Base-by-base conservation (phyloP, 768 basidiomycete genomes). In the Tephrocybe rancida region DNA sequence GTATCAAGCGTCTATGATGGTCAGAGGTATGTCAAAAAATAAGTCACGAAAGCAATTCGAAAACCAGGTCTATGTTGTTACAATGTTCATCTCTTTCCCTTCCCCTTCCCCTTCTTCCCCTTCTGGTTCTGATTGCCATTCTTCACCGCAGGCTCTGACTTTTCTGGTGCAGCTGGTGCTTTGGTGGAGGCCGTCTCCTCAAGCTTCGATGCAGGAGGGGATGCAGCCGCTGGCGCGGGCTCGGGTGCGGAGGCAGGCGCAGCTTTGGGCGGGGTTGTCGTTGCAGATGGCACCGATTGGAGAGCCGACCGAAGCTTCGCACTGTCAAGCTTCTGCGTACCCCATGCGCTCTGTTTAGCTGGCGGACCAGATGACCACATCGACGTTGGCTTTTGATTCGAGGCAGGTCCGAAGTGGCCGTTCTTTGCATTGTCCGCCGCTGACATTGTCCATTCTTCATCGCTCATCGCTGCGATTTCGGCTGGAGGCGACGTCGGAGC, bases 401-500 rank as follows among this genome's bases (percentile, higher is more conserved):
- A 30, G 24, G 37, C 21, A 48, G 55, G 53, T 9, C 50, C 48
- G 24, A 55, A 44, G 19, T 58, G 47, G 22, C 63, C 61, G 19
- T 56, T 61, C 54, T 57, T 56, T 42, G 56, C 48, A 14, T 65
- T 62, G 43, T 66, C 64, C 32, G 67, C 60, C 27, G 61, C 60
- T 7, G 64, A 54, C 18, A 59, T 61, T 27, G 68, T 57, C 56
- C 66, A 62, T 6, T 62, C 68, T 18, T 70, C 67, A 51, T 65
- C 35, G n/a, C 35, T 61, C 56, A 61, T 50, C 13, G 56, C 54
- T 8, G 64, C 61, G 39, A 67, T 52, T 16, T 61, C 55, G 32
- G 61, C 62, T 5, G 64, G 64, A 11, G 67, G 68, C 11, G 69
- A 68, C 21, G 58, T 64, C 6, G 65, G 61, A 6, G 67, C 64